Conservation (phyloP, 805 yeast species). For the Candida orba region DNA sequence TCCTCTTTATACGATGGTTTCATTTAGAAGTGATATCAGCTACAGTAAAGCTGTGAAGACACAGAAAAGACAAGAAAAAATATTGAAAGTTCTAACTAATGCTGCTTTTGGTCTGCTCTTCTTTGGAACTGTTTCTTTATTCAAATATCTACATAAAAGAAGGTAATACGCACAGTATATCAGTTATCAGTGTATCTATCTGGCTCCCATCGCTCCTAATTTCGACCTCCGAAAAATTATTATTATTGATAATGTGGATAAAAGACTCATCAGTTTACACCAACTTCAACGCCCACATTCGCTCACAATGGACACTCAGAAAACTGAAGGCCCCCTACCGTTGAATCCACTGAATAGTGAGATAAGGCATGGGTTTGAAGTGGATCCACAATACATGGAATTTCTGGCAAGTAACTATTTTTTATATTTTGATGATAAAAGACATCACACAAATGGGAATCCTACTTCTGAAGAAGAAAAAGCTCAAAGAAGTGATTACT, state of each 20-base stretch:
- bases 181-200: too few species aligned
- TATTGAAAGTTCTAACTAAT: constrained; percentile 30
- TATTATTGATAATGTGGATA: too few species aligned
- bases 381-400: constrained; percentile 51
- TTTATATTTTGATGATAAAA: constrained; percentile 83
- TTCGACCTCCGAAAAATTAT: too few species aligned
- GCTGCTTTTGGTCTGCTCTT: constrained; percentile 6
- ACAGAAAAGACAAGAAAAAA: constrained; percentile 45
- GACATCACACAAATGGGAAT: constrained; percentile 85
- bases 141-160: background rate
- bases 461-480: constrained; percentile 57
- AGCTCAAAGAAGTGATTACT: constrained; percentile 37
- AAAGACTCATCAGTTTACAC: too few species aligned
- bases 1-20: constrained; percentile 88
- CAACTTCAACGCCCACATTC: too few species aligned
- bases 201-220: background rate
- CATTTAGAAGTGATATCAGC: constrained; percentile 76
- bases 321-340: constrained; percentile 6
- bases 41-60: constrained; percentile 60
- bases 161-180: background rate
- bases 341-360: constrained; percentile 40
- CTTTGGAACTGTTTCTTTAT: background rate
- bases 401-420: constrained; percentile 60
- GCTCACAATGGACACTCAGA: background rate
- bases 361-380: constrained; percentile 65